Base-by-base conservation (phyloP, 306 rosid species). In the Cucumis hystrix region DNA sequence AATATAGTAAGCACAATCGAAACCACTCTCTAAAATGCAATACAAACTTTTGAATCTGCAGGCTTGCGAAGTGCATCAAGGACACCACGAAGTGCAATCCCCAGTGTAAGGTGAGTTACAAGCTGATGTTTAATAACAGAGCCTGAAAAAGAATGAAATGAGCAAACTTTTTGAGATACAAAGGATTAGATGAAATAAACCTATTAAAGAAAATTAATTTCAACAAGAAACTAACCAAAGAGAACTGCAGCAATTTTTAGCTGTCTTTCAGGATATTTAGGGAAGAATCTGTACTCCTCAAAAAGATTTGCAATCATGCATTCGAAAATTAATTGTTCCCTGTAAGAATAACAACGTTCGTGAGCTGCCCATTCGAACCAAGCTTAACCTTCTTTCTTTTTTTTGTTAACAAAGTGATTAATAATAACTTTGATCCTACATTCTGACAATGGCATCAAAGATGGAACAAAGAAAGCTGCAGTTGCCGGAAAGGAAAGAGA, bases 21-120 rank as follows among this genome's bases (percentile, higher is more conserved):
- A 63, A 49, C 45, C 52, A 77, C 60, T 62, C 41, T 7, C 79
- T 6, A 77, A 49, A 18, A 49, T 73, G 79, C 11, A 21, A 70
- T 66, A 86, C 97, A 33, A 71, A 96, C 99, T 87, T 92, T 92
- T 41, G 99, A 96, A 85, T 96, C 99, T 1, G 97, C 96, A 85
- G 99, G 99, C 81, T 92, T 96, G 80, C 99, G 98, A 82, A 96
- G 83, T 69, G 99, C 97, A 87, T 96, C 99, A 81, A 96, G 88
- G 82, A 96, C 99, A 80, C 80, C 85, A 30, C 99, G 98, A 71
- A 96, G 93, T 69, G 99, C 99, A 67, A 92, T 92, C 85, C 99
- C 99, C 23, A 96, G 90, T 5, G 97, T 80, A 43, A 96, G 88
- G 86, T 96, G 99, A 80, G 96, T 91, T 63, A 96, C 99, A 77